Percentiles rank a stretch among this genome's conserved stretches.
phyloP scores from a whole-genome alignment of 306 rosid genomes.

The Delonix regia region DNA sequence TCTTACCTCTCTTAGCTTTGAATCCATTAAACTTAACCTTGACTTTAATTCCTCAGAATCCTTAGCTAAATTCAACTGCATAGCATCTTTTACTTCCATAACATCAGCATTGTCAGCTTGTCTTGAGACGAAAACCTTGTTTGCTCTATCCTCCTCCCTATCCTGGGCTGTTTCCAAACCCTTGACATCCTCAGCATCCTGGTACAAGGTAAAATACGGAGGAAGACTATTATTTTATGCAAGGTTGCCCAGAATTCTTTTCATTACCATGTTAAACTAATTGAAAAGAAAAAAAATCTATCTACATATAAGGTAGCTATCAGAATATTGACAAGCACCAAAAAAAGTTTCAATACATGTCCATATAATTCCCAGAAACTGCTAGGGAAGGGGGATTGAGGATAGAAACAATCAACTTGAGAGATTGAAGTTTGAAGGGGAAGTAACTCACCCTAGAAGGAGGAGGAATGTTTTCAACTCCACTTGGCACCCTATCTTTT shows the following conservation, averaged over 20 bases:
- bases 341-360: neutral
- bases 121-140: constrained; percentile 35
- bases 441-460: constrained; percentile 54
- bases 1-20: constrained; percentile 84
- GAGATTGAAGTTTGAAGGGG: neutral
- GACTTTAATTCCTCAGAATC: constrained; percentile 66
- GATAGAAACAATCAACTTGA: neutral
- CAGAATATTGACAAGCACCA: constrained; percentile 1
- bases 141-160: constrained; percentile 46
- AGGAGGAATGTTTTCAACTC: constrained; percentile 80
- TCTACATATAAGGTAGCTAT: constrained; percentile 13
- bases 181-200: constrained; percentile 59
- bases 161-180: constrained; percentile 50
- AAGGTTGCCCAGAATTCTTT: constrained; percentile 27
- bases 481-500: constrained; percentile 63
- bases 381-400: neutral
- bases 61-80: constrained; percentile 43
- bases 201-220: constrained; percentile 25
- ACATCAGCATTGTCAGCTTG: constrained; percentile 47
- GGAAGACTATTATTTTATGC: constrained; percentile 13
- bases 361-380: neutral
- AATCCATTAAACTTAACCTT: constrained; percentile 57
- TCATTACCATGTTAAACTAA: constrained; percentile 9
- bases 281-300: neutral
- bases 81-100: constrained; percentile 39